Conservation (phyloP, 1,284 basidiomycete species). For the Cerrena zonata region DNA sequence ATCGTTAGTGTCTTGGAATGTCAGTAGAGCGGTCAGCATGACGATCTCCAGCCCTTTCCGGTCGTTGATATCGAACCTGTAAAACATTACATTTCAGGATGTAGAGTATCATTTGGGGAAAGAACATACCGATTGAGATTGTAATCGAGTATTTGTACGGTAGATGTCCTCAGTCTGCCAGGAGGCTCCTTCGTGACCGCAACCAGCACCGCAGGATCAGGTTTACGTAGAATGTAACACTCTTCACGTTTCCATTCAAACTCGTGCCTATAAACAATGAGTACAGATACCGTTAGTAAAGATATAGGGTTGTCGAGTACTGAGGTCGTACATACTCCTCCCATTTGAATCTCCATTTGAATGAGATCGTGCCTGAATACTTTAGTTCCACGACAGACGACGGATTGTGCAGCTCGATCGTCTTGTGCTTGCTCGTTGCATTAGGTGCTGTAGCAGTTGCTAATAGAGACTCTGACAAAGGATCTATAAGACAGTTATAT, state of each 20-base stretch:
- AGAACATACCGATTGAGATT: conserved; percentile 62
- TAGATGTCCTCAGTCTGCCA: conserved; percentile 56
- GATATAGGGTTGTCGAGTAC: not conserved
- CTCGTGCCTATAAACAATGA: conserved; percentile 48
- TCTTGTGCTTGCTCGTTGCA: conserved; percentile 65
- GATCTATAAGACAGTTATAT: conserved; percentile 39
- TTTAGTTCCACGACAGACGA: conserved; percentile 64
- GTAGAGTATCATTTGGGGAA: too few species aligned
- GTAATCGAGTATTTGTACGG: conserved; percentile 81
- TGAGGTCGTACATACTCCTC: conserved; percentile 56
- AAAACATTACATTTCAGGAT: too few species aligned
- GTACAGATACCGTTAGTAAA: not conserved
- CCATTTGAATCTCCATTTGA: conserved; percentile 76
- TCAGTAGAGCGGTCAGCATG: conserved; percentile 67
- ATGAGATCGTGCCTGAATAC: conserved; percentile 65
- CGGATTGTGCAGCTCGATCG: conserved; percentile 71
- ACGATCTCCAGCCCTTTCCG: conserved; percentile 79
- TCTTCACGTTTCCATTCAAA: conserved; percentile 81
- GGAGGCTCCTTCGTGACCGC: conserved; percentile 72
- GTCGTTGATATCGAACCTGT: conserved; percentile 77
- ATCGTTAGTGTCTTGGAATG: conserved; percentile 71
- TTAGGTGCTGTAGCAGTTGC: conserved; percentile 59
- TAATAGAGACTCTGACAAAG: conserved; percentile 58
- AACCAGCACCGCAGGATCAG: conserved; percentile 78
- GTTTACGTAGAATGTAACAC: conserved; percentile 75